A percentile compares a stretch with the other conserved stretches of the same genome.
phyloP scores from a whole-genome alignment of 805 yeast genomes.

The Metschnikowia amazonensis region DNA sequence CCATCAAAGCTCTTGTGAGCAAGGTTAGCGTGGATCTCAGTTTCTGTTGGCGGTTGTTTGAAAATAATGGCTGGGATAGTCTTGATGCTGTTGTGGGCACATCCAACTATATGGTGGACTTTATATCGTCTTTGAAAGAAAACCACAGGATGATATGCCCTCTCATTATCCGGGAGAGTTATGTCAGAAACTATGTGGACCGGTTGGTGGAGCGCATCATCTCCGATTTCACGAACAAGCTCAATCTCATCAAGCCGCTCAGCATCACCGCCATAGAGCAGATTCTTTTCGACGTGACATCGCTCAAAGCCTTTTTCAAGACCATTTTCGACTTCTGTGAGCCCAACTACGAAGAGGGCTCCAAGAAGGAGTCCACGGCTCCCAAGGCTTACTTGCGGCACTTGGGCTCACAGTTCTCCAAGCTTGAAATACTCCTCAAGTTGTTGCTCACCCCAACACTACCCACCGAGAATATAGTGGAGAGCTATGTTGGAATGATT shows the following conservation, averaged over 20 bases:
- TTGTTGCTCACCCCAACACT: constrained; percentile 58
- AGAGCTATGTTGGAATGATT: constrained; percentile 60
- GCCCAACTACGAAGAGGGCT: constrained; percentile 32
- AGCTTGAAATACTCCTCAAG: constrained; percentile 63
- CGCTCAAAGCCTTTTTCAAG: constrained; percentile 53
- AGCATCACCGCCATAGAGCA: constrained; percentile 64
- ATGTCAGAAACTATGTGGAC: constrained; percentile 70
- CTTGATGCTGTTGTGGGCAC: constrained; percentile 64
- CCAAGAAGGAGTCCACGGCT: constrained; percentile 12
- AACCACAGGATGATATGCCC: constrained; percentile 49
- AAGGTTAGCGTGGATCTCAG: constrained; percentile 61
- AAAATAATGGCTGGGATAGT: constrained; percentile 64
- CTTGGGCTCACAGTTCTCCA: constrained; percentile 39
- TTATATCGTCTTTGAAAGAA: constrained; percentile 45
- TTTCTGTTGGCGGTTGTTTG: constrained; percentile 82
- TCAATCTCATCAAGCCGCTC: constrained; percentile 62
- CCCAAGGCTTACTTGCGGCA: constrained; percentile 37
- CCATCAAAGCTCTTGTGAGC: constrained; percentile 51
- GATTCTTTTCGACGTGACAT: constrained; percentile 65
- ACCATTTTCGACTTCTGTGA: constrained; percentile 41
- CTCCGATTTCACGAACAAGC: constrained; percentile 51
- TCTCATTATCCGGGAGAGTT: constrained; percentile 63
- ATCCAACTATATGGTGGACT: constrained; percentile 63
- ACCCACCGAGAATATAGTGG: constrained; percentile 61
- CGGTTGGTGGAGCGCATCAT: constrained; percentile 65